Percentiles rank a stretch among this genome's conserved stretches.
phyloP scores from a whole-genome alignment of 345 rosid species.

The Eucalyptus polyanthemos region DNA sequence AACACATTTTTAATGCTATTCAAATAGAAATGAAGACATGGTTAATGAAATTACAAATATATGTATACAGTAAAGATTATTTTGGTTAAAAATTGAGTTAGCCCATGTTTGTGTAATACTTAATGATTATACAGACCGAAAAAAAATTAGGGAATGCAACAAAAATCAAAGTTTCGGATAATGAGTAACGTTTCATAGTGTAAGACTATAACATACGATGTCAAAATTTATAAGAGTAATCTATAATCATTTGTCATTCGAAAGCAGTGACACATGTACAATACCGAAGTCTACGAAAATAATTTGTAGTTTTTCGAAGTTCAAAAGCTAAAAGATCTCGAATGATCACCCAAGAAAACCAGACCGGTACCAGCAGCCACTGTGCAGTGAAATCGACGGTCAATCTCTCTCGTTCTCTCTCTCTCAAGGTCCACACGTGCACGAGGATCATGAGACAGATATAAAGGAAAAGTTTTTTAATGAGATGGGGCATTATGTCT shows the following conservation, averaged over 20 bases:
- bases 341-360: background rate
- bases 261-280: background rate
- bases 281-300: background rate
- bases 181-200: background rate
- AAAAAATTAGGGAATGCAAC: background rate
- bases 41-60: background rate
- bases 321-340: background rate
- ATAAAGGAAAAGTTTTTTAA: background rate
- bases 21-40: background rate
- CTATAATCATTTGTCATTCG: fast-evolving
- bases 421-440: background rate
- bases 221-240: background rate
- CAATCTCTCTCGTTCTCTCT: background rate
- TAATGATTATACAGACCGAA: background rate
- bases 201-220: background rate
- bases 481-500: background rate
- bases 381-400: background rate
- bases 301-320: background rate
- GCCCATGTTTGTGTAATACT: background rate
- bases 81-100: background rate
- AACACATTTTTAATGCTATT: background rate
- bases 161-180: background rate
- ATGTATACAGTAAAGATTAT: background rate
- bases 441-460: background rate
- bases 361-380: background rate